These are phyloP conservation scores for Alternaria panax DNA, from an alignment of 2,329 filamentous ascomycete genomes.

Conservation along the genomic window DNA sequence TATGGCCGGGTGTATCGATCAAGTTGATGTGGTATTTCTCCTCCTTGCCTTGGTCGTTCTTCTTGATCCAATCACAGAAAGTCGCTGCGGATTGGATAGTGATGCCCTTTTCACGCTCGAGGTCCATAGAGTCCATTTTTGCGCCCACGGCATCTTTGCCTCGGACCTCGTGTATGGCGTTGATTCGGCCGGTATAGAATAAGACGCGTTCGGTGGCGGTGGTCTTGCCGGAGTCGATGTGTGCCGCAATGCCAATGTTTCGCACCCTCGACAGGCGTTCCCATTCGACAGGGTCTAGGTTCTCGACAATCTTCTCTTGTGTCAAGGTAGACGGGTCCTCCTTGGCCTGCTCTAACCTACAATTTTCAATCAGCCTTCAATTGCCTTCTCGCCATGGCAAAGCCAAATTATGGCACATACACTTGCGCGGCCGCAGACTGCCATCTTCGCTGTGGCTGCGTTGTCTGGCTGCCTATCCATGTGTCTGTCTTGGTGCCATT, in stretches of 20 bases:
- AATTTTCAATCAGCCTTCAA: constrained; percentile 29
- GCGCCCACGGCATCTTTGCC: constrained; percentile 94
- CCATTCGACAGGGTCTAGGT: constrained; percentile 80
- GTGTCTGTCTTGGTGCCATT: constrained; percentile 40
- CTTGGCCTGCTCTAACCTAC: constrained; percentile 61
- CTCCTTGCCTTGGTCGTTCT: constrained; percentile 72
- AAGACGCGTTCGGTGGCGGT: constrained; percentile 95
- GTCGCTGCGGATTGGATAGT: constrained; percentile 98
- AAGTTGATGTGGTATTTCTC: constrained; percentile 97
- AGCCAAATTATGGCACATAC: constrained; percentile 33
- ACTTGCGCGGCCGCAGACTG: constrained; percentile 49
- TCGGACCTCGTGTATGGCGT: constrained; percentile 94
- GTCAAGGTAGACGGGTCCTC: constrained; percentile 64
- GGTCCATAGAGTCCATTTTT: constrained; percentile 99
- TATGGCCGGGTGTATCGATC: constrained; percentile 98
- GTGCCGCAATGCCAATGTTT: constrained; percentile 98
- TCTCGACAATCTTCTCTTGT: constrained; percentile 74
- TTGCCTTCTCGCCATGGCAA: constrained; percentile 7
- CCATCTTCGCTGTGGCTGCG: constrained; percentile 43
- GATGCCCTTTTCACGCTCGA: constrained; percentile 98
- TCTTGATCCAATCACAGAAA: constrained; percentile 96
- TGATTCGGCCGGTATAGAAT: constrained; percentile 97
- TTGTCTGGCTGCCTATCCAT: constrained; percentile 37
- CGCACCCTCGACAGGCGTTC: constrained; percentile 80
- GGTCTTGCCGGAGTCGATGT: constrained; percentile 98